Evolutionary conservation across 805 yeast species (phyloP), one percentile per base, ranked within the genome.

Genomic region (Saturnispora galanensis): DNA sequence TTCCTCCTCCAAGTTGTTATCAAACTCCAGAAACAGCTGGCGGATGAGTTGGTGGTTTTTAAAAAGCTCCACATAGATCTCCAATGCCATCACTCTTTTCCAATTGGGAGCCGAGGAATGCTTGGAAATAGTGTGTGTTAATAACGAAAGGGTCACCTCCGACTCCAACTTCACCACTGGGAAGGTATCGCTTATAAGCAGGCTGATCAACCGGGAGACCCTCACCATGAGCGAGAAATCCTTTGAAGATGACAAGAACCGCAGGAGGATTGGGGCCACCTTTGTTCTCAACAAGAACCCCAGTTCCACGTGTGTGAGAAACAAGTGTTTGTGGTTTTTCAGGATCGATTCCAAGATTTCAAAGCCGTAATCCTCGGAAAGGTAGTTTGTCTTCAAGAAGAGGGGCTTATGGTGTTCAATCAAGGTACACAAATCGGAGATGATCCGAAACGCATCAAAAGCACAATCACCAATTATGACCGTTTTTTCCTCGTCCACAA

Each of bases 261-360:
- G 65, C 17, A 93, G 64, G 15, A 90, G 64, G 9, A 86, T 69
- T 0, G 97, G 97, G 2, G 85, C 81, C 0, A 86, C 73, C 46
- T 79, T 74, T 1, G 77, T 72, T 55, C 90, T 68, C 18, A 89
- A 62, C 10, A 88, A 62, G 51, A 71, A 77, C 1, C 79, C 78
- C 31, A 90, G 68, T 53, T 86, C 96, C 1, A 58, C 64, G 50
- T 81, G 87, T 2, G 59, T 44, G 13, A 70, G 59, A 56, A 90
- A 85, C 3, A 79, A 55, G 0, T 55, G 49, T 13, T 69, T 66
- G 55, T 87, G 87, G 56, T 79, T 79, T 11, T 79, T 70, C 30
- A 93, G 62, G 4, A 89, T 71, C 46, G 82, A 82, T 62, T 93
- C 97, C 17, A 93, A 60, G 28, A 90, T 71, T 56, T 90, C 98